phyloP scores from a whole-genome alignment of 202 grass and related monocot species.

The Schoenoplectus triqueter region DNA sequence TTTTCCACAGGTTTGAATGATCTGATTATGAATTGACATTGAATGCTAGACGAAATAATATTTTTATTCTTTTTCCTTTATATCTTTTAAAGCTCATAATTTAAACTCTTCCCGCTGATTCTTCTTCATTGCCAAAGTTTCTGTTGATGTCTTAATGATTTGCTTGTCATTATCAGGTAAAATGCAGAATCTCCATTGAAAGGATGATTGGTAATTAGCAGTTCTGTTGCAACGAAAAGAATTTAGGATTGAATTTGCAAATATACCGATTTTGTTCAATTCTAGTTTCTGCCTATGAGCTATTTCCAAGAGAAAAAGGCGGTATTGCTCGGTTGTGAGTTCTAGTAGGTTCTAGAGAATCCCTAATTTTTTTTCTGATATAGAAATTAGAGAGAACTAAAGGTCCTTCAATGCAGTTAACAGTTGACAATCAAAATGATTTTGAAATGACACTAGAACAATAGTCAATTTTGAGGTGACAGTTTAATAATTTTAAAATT shows the following conservation, averaged over 20 bases:
- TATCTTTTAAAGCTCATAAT: background rate
- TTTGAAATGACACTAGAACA: no score
- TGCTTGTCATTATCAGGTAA: background rate
- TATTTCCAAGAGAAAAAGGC: background rate
- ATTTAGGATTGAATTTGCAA: background rate
- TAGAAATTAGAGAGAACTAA: no score
- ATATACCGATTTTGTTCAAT: background rate
- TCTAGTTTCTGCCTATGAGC: background rate
- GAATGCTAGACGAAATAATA: background rate
- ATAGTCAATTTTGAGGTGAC: no score
- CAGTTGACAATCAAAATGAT: no score
- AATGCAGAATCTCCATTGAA: background rate
- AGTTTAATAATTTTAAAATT: no score
- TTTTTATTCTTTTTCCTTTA: background rate
- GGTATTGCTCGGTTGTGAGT: background rate
- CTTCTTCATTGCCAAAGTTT: background rate
- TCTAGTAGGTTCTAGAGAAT: background rate
- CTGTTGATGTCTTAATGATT: background rate
- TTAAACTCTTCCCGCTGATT: background rate
- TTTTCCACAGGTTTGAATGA: no score
- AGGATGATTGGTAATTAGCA: background rate
- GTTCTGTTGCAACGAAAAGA: background rate
- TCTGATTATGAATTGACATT: conserved; percentile 1
- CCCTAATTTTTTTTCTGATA: no score
- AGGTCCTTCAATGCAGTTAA: no score